phyloP scores from a whole-genome alignment of 106 monocot genomes.

The Dioscorea alata region DNA sequence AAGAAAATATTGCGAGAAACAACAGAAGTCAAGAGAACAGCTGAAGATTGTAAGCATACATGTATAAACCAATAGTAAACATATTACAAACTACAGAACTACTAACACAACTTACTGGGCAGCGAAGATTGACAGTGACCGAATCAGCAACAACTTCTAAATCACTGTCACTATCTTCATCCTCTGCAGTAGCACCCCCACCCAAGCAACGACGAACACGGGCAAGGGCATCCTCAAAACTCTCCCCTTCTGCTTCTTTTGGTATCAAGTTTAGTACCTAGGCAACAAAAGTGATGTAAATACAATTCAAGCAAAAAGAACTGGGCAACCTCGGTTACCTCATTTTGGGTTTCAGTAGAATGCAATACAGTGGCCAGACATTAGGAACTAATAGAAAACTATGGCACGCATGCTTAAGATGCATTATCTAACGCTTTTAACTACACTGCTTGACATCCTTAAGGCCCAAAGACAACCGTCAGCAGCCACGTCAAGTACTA shows the following conservation, averaged over 20 bases:
- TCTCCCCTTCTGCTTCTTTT: constrained; percentile 81
- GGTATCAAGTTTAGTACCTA: constrained; percentile 79
- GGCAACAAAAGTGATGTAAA: constrained; percentile 1
- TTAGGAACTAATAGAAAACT: no score
- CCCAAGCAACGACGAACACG: constrained; percentile 84
- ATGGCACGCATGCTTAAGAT: no score
- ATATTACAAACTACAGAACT: background rate
- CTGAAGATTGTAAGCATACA: no score
- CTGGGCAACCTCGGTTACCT: no score
- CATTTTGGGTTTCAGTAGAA: no score
- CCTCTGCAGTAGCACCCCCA: constrained; percentile 53
- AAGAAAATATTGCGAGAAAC: no score
- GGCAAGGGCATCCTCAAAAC: constrained; percentile 77
- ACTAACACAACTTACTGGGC: constrained; percentile 48
- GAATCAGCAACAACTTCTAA: constrained; percentile 85
- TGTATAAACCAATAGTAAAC: no score
- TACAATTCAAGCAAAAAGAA: background rate
- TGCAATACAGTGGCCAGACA: no score
- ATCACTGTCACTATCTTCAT: constrained; percentile 85
- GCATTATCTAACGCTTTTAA: no score
- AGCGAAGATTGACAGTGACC: constrained; percentile 71
- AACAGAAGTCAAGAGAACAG: background rate
- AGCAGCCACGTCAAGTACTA: no score
- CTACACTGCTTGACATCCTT: no score
- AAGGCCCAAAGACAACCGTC: no score